Base-by-base conservation (phyloP, 805 yeast genomes). In the Candida easanensis region DNA sequence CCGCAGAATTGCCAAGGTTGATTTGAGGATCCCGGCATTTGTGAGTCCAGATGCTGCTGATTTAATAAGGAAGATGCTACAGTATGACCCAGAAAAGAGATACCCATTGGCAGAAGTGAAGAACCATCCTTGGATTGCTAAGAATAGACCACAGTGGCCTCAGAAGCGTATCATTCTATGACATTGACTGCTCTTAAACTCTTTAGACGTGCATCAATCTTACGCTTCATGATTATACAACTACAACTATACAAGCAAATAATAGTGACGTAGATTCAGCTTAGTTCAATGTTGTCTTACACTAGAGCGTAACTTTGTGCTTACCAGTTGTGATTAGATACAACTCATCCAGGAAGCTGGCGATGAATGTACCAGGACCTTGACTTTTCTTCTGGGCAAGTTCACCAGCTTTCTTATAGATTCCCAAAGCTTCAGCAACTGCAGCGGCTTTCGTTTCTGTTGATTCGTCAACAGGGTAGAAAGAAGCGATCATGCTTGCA, bases 81-180 rank as follows among this genome's bases (percentile, higher is more conserved):
- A 77, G 47, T 81, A 82, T 46, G 81, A 80, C 43, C 95, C 97
- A 0, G 73, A 66, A 4, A 71, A 80, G 43, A 71, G 99, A 53
- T 69, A 82, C 42, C 61, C 76, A 0, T 66, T 93, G 42, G 61
- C 63, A 4, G 82, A 82, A 14, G 82, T 90, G 3, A 72, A 76
- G 33, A 61, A 60, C 5, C 99, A 91, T 60, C 93, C 95, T 0
- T 91, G 97, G 97, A 84, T 91, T 2, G 49, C 66, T 11, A 79
- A 77, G 53, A 79, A 88, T 54, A 74, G 71, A 52, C 74, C 77
- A 1, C 62, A 62, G 26, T 88, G 96, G 96, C 66, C 65, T 20
- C 59, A 49, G 18, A 46, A 41, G 39, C 47, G 54, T 20, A 33
- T 48, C 6, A 45, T 48, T 3, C 40, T n/a, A 34, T 27, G 15